Base-by-base conservation (phyloP, 2,329 filamentous ascomycete species). In the Furcasterigmium furcatum region DNA sequence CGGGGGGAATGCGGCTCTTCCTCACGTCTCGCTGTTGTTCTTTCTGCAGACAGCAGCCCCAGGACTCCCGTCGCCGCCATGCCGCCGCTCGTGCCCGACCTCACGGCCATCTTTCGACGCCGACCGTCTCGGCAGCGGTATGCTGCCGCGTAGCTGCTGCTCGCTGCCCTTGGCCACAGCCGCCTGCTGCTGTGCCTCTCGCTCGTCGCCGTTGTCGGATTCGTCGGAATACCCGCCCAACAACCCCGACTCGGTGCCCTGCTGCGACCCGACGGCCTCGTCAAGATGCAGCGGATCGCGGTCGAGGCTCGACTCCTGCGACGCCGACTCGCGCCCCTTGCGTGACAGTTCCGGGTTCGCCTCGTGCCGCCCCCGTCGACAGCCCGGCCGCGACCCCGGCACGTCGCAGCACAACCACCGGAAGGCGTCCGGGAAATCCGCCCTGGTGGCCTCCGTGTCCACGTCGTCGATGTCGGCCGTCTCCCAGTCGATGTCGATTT, bases 391-490 rank as follows among this genome's bases (percentile, higher is more conserved):
- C 34, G 44, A 38, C 21, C 47, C 50, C 29, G 27, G 16, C 19
- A 30, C 24, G 21, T 40, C 32, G 38, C 50, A 52, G 41, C 50
- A 52, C 22, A 48, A 46, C 50, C 50, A 52, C 12, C 50, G 50
- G 18, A 51, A 52, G 3, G 50, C 50, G 24, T 47, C 50, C 1
- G 50, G 50, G 20, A 48, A 50, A 32, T 27, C 29, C 14, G 43
- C 43, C 21, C 50, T 45, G 34, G 46, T 50, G 4, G 46, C 35
- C 7, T 50, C 46, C 14, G 48, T 52, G 45, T 52, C 50, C 12
- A 48, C 45, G 16, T 50, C 45, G 29, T 49, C 45, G 27, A 46
- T 24, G 22, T 32, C 40, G 39, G 21, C 38, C 19, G 45, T 48
- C 3, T 43, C 43, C 12, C 45, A 45, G 16, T 39, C 24, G 9